Conservation (phyloP, 164 flowering plant species). For the Liquidambar formosana region DNA sequence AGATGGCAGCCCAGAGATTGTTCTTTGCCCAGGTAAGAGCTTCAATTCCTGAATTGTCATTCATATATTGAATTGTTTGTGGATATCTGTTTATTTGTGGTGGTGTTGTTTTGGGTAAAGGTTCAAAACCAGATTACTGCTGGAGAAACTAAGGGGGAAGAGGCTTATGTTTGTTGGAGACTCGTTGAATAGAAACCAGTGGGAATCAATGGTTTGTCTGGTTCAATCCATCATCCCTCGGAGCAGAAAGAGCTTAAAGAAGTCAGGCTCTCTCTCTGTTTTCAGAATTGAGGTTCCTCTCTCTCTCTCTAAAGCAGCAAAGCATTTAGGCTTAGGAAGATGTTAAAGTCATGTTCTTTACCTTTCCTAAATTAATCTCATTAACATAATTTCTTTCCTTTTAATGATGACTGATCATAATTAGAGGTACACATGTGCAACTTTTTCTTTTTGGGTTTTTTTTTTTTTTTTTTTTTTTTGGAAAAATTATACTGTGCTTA, state of each 20-base stretch:
- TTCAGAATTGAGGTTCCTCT: constrained; percentile 71
- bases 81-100: no score
- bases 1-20: constrained; percentile 95
- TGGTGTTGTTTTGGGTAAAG: constrained; percentile 27
- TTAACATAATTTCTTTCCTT: no score
- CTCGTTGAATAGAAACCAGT: constrained; percentile 91
- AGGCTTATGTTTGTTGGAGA: constrained; percentile 97
- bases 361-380: not conserved
- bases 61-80: not conserved
- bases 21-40: constrained; percentile 61
- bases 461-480: not conserved
- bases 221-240: constrained; percentile 77
- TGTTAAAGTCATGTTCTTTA: constrained; percentile 4
- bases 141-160: constrained; percentile 81
- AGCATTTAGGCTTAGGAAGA: no score
- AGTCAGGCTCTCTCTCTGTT: constrained; percentile 71
- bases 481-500: no score
- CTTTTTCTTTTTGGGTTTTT: not conserved
- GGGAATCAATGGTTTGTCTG: constrained; percentile 98
- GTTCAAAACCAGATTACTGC: constrained; percentile 70
- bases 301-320: constrained; percentile 10
- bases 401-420: no score
- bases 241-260: constrained; percentile 71
- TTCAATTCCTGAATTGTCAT: not conserved
- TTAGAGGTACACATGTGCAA: no score